phyloP scores from a whole-genome alignment of 2,329 filamentous ascomycete genomes.

The Venturia pyrina region DNA sequence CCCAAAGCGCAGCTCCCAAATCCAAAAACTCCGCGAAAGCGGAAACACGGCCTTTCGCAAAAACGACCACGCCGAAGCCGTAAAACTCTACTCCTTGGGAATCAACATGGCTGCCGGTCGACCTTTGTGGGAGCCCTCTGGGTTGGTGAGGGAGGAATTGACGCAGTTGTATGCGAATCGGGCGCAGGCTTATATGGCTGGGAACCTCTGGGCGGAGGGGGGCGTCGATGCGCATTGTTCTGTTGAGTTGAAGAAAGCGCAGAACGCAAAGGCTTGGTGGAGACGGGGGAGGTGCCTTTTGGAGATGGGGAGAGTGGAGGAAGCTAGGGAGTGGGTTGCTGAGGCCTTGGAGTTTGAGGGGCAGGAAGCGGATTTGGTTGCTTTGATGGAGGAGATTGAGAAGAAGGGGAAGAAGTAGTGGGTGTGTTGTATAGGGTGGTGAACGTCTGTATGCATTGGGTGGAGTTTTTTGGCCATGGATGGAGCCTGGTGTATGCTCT shows the following conservation, averaged over 20 bases:
- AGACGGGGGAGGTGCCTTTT: conserved; percentile 70
- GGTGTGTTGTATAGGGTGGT: not conserved
- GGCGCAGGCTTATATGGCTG: conserved; percentile 79
- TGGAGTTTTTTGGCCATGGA: not conserved
- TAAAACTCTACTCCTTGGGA: conserved; percentile 74
- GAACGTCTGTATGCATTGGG: not conserved
- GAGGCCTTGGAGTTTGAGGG: conserved; percentile 76
- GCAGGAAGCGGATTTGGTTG: conserved; percentile 33
- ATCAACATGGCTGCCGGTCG: conserved; percentile 78
- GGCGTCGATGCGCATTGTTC: conserved; percentile 80
- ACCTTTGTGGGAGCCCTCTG: conserved; percentile 79
- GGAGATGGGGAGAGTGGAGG: conserved; percentile 82
- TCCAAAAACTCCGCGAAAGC: conserved; percentile 81
- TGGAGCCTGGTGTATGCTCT: not conserved
- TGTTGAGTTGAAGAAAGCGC: conserved; percentile 75
- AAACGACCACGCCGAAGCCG: conserved; percentile 61
- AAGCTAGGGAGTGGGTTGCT: conserved; percentile 70
- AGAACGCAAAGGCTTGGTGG: conserved; percentile 95
- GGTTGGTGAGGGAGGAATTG: conserved; percentile 76
- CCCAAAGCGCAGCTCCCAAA: conserved; percentile 78
- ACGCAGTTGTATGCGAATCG: conserved; percentile 73
- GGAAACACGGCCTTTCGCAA: conserved; percentile 80
- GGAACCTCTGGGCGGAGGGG: conserved; percentile 74
- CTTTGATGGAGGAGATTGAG: conserved; percentile 33
- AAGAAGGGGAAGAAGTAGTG: conserved; percentile 41